These are phyloP conservation scores for Rhizophlyctis rosea DNA, from an alignment of 192 early-diverging fungal genomes.

Conservation along the genomic window DNA sequence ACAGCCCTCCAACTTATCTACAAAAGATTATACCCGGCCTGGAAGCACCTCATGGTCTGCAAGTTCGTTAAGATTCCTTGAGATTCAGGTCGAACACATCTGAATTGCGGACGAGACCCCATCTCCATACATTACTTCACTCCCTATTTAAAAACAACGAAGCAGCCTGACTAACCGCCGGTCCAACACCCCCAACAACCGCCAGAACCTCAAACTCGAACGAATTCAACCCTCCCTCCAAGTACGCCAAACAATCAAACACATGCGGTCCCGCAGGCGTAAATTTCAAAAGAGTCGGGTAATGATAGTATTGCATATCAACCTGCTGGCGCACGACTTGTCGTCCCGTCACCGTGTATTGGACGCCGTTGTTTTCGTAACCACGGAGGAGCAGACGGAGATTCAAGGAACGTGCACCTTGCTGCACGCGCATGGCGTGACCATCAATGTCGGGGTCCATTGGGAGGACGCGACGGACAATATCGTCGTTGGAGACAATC, in stretches of 20 bases:
- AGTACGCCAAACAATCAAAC: constrained; percentile 26
- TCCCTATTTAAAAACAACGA: constrained; percentile 19
- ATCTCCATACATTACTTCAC: no score
- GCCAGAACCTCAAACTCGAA: constrained; percentile 30
- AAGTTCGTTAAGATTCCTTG: no score
- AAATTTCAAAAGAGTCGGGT: constrained; percentile 18
- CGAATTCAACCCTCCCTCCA: constrained; percentile 38
- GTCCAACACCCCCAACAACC: not conserved
- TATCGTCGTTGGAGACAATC: constrained; percentile 30
- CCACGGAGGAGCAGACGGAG: constrained; percentile 36
- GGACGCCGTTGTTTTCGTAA: constrained; percentile 16
- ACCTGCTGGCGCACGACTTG: constrained; percentile 14
- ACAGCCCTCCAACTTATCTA: no score
- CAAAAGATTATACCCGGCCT: no score
- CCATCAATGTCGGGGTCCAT: constrained; percentile 6
- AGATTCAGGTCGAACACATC: no score
- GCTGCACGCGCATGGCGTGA: constrained; percentile 24
- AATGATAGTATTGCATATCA: no score
- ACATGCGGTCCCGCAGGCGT: constrained; percentile 28
- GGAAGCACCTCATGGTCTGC: no score
- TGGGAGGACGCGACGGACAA: constrained; percentile 27
- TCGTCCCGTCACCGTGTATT: constrained; percentile 25
- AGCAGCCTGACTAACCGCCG: not conserved
- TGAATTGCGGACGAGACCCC: no score
- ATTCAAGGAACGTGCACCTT: constrained; percentile 21